Evolutionary conservation across 192 early-diverging fungal species (phyloP).

Genomic region (Physocladia obscura): DNA sequence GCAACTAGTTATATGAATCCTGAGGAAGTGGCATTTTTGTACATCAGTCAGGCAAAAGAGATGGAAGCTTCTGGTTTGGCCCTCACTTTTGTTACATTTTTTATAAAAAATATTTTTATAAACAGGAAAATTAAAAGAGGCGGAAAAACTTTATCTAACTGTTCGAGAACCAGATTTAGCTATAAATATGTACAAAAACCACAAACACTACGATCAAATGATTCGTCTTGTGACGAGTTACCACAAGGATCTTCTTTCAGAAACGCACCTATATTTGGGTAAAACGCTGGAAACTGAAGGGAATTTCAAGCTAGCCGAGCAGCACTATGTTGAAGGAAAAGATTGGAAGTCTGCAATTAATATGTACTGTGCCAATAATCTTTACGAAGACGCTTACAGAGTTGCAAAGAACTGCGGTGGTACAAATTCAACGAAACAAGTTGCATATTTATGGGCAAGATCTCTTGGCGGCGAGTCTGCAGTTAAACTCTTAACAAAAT

Average conservation of each 20-base stretch:
- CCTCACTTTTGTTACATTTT: too few relatives aligned
- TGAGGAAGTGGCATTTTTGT: slow-evolving; percentile 58
- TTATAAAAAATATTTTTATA: background rate
- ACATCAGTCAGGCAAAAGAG: slow-evolving; percentile 61
- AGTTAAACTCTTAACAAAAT: slow-evolving; percentile 62
- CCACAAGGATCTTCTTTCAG: slow-evolving; percentile 61
- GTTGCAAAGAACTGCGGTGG: slow-evolving; percentile 63
- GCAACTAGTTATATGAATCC: slow-evolving; percentile 60
- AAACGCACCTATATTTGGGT: slow-evolving; percentile 62
- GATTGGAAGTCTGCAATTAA: slow-evolving; percentile 68
- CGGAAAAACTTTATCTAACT: slow-evolving; percentile 63
- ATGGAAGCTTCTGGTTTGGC: slow-evolving; percentile 52
- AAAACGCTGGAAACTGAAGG: slow-evolving; percentile 64
- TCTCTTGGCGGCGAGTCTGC: slow-evolving; percentile 65
- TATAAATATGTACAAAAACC: slow-evolving; percentile 72
- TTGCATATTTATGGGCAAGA: slow-evolving; percentile 67
- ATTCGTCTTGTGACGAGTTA: slow-evolving; percentile 59
- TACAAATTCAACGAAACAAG: slow-evolving; percentile 58
- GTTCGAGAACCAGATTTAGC: slow-evolving; percentile 64
- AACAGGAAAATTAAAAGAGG: slow-evolving; percentile 59
- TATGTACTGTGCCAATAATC: slow-evolving; percentile 67
- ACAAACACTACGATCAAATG: slow-evolving; percentile 69
- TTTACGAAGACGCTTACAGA: slow-evolving; percentile 65
- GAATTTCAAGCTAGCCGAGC: slow-evolving; percentile 62
- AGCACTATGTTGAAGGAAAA: slow-evolving; percentile 62